phyloP scores from a whole-genome alignment of 257 asterid genomes.

The Scutellaria baicalensis region DNA sequence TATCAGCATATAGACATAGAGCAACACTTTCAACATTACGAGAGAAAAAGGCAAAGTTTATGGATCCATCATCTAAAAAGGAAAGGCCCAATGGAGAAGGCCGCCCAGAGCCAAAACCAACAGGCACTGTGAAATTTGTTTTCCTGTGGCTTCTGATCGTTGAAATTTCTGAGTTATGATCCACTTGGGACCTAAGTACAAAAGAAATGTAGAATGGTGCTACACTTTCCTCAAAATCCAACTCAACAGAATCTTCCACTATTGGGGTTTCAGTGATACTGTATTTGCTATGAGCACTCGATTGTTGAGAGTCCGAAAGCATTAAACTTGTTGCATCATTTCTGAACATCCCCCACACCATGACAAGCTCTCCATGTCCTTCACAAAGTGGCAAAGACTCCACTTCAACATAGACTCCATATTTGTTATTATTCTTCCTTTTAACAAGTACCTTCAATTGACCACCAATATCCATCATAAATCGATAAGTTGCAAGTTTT shows the following conservation, averaged over 20 bases:
- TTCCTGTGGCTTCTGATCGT: constrained; percentile 66
- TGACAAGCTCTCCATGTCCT: constrained; percentile 27
- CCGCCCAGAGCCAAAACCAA: constrained; percentile 77
- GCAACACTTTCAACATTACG: constrained; percentile 55
- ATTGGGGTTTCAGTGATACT: constrained; percentile 46
- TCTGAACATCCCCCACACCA: constrained; percentile 74
- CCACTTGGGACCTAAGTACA: constrained; percentile 39
- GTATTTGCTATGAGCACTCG: constrained; percentile 22
- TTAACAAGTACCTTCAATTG: constrained; percentile 55
- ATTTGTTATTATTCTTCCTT: constrained; percentile 31
- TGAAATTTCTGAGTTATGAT: constrained; percentile 16
- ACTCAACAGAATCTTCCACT: constrained; percentile 40
- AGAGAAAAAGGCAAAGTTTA: constrained; percentile 71
- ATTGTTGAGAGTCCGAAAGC: constrained; percentile 35
- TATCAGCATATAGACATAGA: constrained; percentile 69
- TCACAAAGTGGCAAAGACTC: constrained; percentile 28
- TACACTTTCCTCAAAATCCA: constrained; percentile 56
- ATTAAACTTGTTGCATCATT: constrained; percentile 46
- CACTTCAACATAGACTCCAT: constrained; percentile 44
- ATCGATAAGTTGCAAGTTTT: constrained; percentile 41
- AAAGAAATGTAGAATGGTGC: constrained; percentile 71
- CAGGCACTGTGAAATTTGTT: constrained; percentile 68
- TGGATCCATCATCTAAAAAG: constrained; percentile 40
- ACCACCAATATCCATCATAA: constrained; percentile 63
- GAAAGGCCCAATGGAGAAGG: constrained; percentile 77